Conservation (phyloP, 352 stramenopile genomes). For the Peronospora belbahrii region DNA sequence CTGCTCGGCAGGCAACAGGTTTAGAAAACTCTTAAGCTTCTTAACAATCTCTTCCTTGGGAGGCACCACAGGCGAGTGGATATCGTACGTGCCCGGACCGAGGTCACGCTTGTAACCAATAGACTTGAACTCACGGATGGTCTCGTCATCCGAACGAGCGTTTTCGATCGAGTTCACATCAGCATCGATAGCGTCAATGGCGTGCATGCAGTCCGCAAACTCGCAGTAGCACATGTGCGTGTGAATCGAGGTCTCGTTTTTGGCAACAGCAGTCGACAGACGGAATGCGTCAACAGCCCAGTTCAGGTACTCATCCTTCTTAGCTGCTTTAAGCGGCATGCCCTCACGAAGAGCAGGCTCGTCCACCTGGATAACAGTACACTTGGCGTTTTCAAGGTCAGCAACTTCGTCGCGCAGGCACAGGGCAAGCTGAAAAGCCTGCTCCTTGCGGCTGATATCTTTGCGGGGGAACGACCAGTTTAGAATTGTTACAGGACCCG, state of each 20-base stretch:
- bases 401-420: conserved; percentile 88
- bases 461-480: conserved; percentile 92
- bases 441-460: conserved; percentile 85
- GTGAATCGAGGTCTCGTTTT: conserved; percentile 89
- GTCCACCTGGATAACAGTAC: conserved; percentile 87
- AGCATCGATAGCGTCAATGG: conserved; percentile 88
- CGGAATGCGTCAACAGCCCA: conserved; percentile 84
- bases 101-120: conserved; percentile 89
- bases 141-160: conserved; percentile 86
- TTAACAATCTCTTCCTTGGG: conserved; percentile 79
- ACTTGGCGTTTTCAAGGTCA: conserved; percentile 86
- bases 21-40: conserved; percentile 84
- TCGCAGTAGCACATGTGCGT: conserved; percentile 96
- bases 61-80: conserved; percentile 91
- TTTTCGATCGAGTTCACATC: conserved; percentile 95
- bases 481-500: conserved; percentile 90
- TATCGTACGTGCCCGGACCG: conserved; percentile 90
- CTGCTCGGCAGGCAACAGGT: conserved; percentile 63
- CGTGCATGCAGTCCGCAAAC: conserved; percentile 90
- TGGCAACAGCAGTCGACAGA: conserved; percentile 77
- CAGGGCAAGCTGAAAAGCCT: conserved; percentile 87
- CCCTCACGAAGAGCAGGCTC: conserved; percentile 89
- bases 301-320: conserved; percentile 79
- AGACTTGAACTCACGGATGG: conserved; percentile 81
- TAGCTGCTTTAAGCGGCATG: conserved; percentile 82